Conservation (phyloP, 495 filamentous ascomycete genomes). For the Bacidia rubella region DNA sequence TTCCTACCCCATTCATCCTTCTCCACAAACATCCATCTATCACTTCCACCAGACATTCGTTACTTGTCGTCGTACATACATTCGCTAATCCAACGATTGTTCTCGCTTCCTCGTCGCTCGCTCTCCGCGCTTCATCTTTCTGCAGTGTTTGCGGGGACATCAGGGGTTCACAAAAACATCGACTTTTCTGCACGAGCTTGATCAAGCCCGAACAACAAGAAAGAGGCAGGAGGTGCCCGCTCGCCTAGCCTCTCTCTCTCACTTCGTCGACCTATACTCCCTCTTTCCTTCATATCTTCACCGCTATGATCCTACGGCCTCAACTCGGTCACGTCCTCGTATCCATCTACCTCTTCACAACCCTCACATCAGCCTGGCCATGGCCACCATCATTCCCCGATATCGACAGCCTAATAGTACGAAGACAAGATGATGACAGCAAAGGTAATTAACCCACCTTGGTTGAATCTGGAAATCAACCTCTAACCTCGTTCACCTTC, state of each 20-base stretch:
- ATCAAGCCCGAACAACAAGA: too few relatives aligned
- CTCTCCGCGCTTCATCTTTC: neutral
- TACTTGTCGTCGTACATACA: too few relatives aligned
- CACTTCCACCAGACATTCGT: neutral
- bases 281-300: neutral
- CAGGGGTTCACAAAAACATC: too few relatives aligned
- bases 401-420: constrained; percentile 15
- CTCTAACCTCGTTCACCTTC: neutral
- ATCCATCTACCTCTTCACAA: constrained; percentile 31
- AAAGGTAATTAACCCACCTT: constrained; percentile 12
- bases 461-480: neutral
- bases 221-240: too few relatives aligned
- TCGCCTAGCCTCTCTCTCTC: neutral
- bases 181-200: too few relatives aligned
- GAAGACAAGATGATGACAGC: constrained; percentile 14
- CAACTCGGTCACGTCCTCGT: constrained; percentile 9
- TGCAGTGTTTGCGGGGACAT: too few relatives aligned
- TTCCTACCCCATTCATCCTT: neutral
- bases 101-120: neutral
- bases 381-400: constrained; percentile 25
- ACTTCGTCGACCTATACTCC: neutral
- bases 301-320: constrained; percentile 8
- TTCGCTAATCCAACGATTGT: neutral
- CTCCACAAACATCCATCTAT: neutral
- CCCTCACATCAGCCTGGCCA: constrained; percentile 37